Base-by-base conservation (phyloP, 1,284 basidiomycete species). In the Ganoderma leucocontextum region DNA sequence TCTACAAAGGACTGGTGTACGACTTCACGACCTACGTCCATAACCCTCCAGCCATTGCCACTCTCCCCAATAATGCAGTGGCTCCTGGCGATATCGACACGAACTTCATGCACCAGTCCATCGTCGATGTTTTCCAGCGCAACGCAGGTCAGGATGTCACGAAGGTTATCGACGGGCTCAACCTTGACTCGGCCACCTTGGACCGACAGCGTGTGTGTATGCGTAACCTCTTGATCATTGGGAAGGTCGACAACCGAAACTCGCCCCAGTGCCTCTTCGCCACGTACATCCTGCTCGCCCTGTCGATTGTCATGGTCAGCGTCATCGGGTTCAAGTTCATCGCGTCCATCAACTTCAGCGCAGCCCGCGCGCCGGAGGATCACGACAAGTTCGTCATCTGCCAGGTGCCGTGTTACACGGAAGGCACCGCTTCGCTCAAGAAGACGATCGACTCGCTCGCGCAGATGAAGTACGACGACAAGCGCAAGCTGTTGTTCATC, bases 341-440 rank as follows among this genome's bases (percentile, higher is more conserved):
- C 70, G 95, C 96, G 0, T 97, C 96, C 0, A 85, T 99, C 79
- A 97, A 97, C 81, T 95, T 99, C 76, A 88, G 89, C 60, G 82
- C 91, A 13, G 84, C 91, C 55, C 90, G 95, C 68, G 92, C 94
- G 39, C 97, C 97, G 0, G 97, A 99, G 80, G 92, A 98, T 75
- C 95, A 98, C 78, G 97, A 99, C 86, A 98, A 98, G 82, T 99
- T 99, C 75, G 96, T 99, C 72, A 96, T 99, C 73, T 98, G 96
- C 79, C 98, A 99, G 79, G 96, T 99, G 0, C 97, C 97, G 6
- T 98, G 96, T 89, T 99, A 98, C 79, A 98, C 96, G 1, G 96
- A 98, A 86, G 97, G 95, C 73, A 94, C 97, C 75, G 82, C 88
- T 41, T 98, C 95, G 3, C 86, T 99, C 70, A 88, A 93, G 70